A percentile compares a stretch with the other conserved stretches of the same genome.
Evolutionary conservation across 805 yeast genomes (phyloP).

Genomic region (Teunomyces lycoperdinae): DNA sequence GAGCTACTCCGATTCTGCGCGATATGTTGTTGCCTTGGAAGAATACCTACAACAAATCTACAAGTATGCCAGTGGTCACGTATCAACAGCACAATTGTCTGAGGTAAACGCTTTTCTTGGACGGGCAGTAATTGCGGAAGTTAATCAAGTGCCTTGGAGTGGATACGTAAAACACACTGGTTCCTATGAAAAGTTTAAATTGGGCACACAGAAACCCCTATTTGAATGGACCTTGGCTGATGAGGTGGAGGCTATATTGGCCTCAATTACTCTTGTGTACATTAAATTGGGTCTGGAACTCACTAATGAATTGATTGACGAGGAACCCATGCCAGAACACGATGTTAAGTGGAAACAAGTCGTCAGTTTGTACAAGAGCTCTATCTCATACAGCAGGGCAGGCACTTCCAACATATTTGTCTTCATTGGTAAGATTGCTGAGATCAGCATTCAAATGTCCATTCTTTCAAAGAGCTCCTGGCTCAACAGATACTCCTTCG

Average conservation of each 20-base stretch:
- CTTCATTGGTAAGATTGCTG: slow-evolving; percentile 23
- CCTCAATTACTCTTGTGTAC: slow-evolving; percentile 28
- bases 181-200: background rate
- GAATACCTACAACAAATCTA: slow-evolving; percentile 30
- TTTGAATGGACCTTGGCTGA: slow-evolving; percentile 28
- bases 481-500: slow-evolving; percentile 25
- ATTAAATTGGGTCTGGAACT: slow-evolving; percentile 34
- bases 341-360: slow-evolving; percentile 39
- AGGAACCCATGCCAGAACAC: slow-evolving; percentile 9
- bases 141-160: slow-evolving; percentile 16
- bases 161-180: slow-evolving; percentile 4
- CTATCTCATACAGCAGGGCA: slow-evolving; percentile 25
- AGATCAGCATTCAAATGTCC: slow-evolving; percentile 36
- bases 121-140: background rate
- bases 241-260: slow-evolving; percentile 27
- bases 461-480: slow-evolving; percentile 38
- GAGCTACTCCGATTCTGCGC: slow-evolving; percentile 23
- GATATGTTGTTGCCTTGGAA: slow-evolving; percentile 32
- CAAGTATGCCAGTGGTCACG: slow-evolving; percentile 8
- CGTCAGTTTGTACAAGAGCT: slow-evolving; percentile 27
- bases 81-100: background rate
- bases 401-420: slow-evolving; percentile 16
- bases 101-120: slow-evolving; percentile 6
- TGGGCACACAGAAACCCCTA: background rate
- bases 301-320: slow-evolving; percentile 34